Percentiles rank a stretch among this genome's conserved stretches.
These are phyloP conservation scores for Plectosphaerella sp. DNA, from an alignment of 2,329 filamentous ascomycete genomes.

Conservation along the genomic window DNA sequence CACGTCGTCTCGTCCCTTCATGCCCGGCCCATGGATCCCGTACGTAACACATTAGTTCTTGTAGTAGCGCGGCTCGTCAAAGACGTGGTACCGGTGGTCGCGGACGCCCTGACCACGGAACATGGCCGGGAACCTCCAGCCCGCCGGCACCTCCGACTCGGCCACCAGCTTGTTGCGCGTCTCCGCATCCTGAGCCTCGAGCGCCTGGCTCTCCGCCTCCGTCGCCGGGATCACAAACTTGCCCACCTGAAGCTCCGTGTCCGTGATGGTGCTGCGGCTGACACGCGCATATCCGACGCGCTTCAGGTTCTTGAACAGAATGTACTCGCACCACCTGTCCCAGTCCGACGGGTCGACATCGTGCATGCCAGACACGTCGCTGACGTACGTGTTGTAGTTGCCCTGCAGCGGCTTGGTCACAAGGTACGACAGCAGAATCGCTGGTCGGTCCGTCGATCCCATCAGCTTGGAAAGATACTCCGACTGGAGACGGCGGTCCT, in stretches of 20 bases:
- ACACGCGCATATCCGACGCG: slow-evolving; percentile 87
- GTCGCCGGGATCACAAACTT: slow-evolving; percentile 84
- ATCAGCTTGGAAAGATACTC: slow-evolving; percentile 85
- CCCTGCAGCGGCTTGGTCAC: slow-evolving; percentile 87
- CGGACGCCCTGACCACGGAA: slow-evolving; percentile 84
- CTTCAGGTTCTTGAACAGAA: slow-evolving; percentile 85
- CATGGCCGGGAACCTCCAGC: slow-evolving; percentile 75
- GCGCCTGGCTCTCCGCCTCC: slow-evolving; percentile 47
- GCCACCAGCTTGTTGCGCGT: slow-evolving; percentile 54
- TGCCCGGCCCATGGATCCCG: not conserved
- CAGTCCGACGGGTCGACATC: slow-evolving; percentile 91
- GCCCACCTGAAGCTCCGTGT: slow-evolving; percentile 93
- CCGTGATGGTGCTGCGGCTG: slow-evolving; percentile 85
- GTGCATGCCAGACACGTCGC: slow-evolving; percentile 81
- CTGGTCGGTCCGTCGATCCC: slow-evolving; percentile 73
- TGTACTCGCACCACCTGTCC: slow-evolving; percentile 99
- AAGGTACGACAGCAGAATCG: slow-evolving; percentile 85
- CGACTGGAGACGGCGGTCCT: slow-evolving; percentile 82
- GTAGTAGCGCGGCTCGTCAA: slow-evolving; percentile 81
- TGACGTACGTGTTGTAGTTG: slow-evolving; percentile 96
- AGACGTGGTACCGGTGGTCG: slow-evolving; percentile 91
- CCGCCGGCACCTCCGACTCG: slow-evolving; percentile 72
- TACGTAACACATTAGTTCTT: slow-evolving; percentile 21
- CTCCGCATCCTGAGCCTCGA: slow-evolving; percentile 40
- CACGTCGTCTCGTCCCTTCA: no score